A percentile compares a stretch with the other conserved stretches of the same genome.
Evolutionary conservation across 441 rosid genomes (phyloP).

Genomic region (Metrosideros polymorpha): DNA sequence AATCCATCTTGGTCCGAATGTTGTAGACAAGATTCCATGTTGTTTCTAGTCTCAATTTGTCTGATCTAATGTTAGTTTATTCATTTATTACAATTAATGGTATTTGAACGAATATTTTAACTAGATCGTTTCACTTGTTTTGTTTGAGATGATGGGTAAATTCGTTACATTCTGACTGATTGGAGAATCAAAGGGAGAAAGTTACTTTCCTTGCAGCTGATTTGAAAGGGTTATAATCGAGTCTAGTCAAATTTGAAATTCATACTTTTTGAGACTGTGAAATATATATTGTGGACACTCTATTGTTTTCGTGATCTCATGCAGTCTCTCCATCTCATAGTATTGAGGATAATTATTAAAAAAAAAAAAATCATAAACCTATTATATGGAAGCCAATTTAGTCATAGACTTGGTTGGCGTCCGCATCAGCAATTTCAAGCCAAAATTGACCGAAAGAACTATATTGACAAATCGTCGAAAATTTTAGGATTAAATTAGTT

Average conservation of each 20-base stretch:
- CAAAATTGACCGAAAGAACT: too few relatives aligned
- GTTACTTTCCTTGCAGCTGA: neutral
- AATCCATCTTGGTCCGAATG: neutral
- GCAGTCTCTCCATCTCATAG: accelerated
- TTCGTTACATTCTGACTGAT: neutral
- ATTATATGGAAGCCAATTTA: too few relatives aligned
- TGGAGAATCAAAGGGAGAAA: neutral
- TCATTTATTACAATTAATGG: neutral
- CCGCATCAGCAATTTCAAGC: too few relatives aligned
- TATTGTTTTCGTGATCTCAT: neutral
- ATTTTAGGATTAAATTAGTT: too few relatives aligned
- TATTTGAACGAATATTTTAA: neutral
- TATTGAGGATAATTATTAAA: too few relatives aligned
- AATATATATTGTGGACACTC: neutral
- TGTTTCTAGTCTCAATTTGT: neutral
- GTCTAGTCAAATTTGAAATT: neutral
- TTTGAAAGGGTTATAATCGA: neutral
- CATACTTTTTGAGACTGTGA: neutral
- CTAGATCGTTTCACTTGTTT: neutral
- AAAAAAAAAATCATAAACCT: too few relatives aligned
- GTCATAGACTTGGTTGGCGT: too few relatives aligned
- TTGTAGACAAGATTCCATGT: neutral
- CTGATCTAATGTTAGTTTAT: neutral
- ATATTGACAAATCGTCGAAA: too few relatives aligned
- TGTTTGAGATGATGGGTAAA: neutral